These are phyloP conservation scores for Phellopilus nigrolimitatus DNA, from an alignment of 1,284 basidiomycete genomes.

Conservation along the genomic window DNA sequence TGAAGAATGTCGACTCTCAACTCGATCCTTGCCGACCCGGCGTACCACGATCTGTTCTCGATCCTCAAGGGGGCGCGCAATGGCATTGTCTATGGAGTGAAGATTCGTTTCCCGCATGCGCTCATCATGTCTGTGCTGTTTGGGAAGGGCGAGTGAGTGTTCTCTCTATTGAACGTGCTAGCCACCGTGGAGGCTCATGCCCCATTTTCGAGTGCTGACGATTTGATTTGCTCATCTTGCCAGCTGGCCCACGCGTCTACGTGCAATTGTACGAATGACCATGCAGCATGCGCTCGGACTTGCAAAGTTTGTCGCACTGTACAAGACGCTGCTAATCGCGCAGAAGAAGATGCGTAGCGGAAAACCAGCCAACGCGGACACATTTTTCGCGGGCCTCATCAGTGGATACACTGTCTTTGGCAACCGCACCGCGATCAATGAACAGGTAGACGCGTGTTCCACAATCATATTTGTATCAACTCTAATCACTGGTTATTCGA, in stretches of 20 bases:
- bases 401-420: slow-evolving; percentile 95
- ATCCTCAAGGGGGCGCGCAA: slow-evolving; percentile 95
- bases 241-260: slow-evolving; percentile 67
- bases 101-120: slow-evolving; percentile 98
- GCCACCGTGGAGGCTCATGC: too few relatives aligned
- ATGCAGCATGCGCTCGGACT: slow-evolving; percentile 86
- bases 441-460: slow-evolving; percentile 75
- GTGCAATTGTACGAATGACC: slow-evolving; percentile 81
- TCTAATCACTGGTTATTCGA: slow-evolving; percentile 21
- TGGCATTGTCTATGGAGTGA: slow-evolving; percentile 88
- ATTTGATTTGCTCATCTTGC: slow-evolving; percentile 6
- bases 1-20: slow-evolving; percentile 34
- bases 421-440: slow-evolving; percentile 93
- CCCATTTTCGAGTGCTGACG: slow-evolving; percentile 1
- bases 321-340: slow-evolving; percentile 82
- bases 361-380: slow-evolving; percentile 77
- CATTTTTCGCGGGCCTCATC: slow-evolving; percentile 89
- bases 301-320: slow-evolving; percentile 89
- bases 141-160: slow-evolving; percentile 76
- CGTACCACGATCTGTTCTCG: slow-evolving; percentile 85
- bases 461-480: slow-evolving; percentile 8
- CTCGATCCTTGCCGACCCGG: slow-evolving; percentile 57
- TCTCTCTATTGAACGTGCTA: neutral
- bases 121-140: slow-evolving; percentile 98
- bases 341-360: slow-evolving; percentile 80